Percentiles rank a stretch among this genome's conserved stretches.
Evolutionary conservation across 2,329 filamentous ascomycete genomes (phyloP).

Genomic region (Rhynchosporium graminicola): DNA sequence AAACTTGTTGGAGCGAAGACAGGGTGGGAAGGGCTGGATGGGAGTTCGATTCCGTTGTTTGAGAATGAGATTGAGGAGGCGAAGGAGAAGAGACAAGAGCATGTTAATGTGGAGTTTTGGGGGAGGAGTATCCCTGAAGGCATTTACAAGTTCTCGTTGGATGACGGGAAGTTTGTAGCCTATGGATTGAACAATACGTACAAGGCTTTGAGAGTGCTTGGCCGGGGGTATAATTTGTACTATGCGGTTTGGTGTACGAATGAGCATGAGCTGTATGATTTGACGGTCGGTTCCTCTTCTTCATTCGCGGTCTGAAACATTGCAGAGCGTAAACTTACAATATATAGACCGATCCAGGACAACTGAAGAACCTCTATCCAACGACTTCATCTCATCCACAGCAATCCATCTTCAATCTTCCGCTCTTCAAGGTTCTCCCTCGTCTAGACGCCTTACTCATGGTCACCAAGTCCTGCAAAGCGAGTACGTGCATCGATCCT

Average conservation of each 20-base stretch:
- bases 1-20: slow-evolving; percentile 41
- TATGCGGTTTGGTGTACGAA: slow-evolving; percentile 71
- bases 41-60: slow-evolving; percentile 45
- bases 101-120: slow-evolving; percentile 52
- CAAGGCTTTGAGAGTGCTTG: slow-evolving; percentile 49
- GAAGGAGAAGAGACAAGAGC: slow-evolving; percentile 43
- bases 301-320: background rate
- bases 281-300: slow-evolving; percentile 47
- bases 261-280: slow-evolving; percentile 66
- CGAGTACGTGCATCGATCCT: slow-evolving; percentile 53
- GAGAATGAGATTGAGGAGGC: slow-evolving; percentile 27
- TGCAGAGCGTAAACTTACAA: background rate
- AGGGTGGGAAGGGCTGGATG: slow-evolving; percentile 50
- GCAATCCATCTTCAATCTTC: slow-evolving; percentile 39
- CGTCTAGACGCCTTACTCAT: slow-evolving; percentile 60
- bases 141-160: slow-evolving; percentile 30
- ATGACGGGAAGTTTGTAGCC: slow-evolving; percentile 32
- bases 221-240: slow-evolving; percentile 57
- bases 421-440: slow-evolving; percentile 46
- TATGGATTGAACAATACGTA: slow-evolving; percentile 49
- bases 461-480: slow-evolving; percentile 62
- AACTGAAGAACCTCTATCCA: slow-evolving; percentile 50
- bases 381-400: slow-evolving; percentile 21
- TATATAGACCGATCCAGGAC: slow-evolving; percentile 51
- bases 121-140: slow-evolving; percentile 40